Base-by-base conservation (phyloP, 257 asterid species). In the Craterostigma plantagineum region DNA sequence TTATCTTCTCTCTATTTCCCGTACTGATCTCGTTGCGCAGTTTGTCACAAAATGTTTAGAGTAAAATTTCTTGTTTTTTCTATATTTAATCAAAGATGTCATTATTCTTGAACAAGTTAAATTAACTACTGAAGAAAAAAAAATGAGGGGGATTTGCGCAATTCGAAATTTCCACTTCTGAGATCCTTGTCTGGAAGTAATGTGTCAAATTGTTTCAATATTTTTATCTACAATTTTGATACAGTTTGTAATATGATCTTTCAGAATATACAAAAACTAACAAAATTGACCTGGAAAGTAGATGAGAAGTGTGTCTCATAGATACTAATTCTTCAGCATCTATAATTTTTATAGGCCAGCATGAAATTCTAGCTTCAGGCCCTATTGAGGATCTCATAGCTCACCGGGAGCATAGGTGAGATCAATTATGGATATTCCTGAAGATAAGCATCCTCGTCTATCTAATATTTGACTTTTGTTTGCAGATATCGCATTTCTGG, bases 331-430 rank as follows among this genome's bases (percentile, higher is more conserved):
- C 6, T 23, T 6, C 30, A 2, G 47, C 48, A n/a, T 53, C 16
- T 50, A 16, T 35, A 49, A 23, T 23, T 48, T 63, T 30, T 58
- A 16, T 56, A 87, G 97, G 79, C 66, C 95, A 87, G 44, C 97
- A 87, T 42, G 97, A 87, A 68, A 76, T 87, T 61, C 97, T 87
- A 52, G 90, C 95, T 37, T 87, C 97, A 41, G 97, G 97, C 59
- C 97, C 97, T n/a, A 82, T 87, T 53, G 97, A 87, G 77, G 97
- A 87, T 74, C 95, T 87, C 67, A 87, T 87, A 49, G 93, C 97
- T 68, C 97, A 87, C 58, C 94, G 95, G 4, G 97, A 87, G 65
- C 97, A 87, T 63, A 75, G 97, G 97, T 86, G 68, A 54, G 49
- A 43, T 42, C 43, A 34, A 17, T 16, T 23, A 12, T 45, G 47